Percentiles rank a stretch among this genome's conserved stretches.
Evolutionary conservation across 1,284 basidiomycete genomes (phyloP).

Genomic region (Microbotryum intermedium): DNA sequence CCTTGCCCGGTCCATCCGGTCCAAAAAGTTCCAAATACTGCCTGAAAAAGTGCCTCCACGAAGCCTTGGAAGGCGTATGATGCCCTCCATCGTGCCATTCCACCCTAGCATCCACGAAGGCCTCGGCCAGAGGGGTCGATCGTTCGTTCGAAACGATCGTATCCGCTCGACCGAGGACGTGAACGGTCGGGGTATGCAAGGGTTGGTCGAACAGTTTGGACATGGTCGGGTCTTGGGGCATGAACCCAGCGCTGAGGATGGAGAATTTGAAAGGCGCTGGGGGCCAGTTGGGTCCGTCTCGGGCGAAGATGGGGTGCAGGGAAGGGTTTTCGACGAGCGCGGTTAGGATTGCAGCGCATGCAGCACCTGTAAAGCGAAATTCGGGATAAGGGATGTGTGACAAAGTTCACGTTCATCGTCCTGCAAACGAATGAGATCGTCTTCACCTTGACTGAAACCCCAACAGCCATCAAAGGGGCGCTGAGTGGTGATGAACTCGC

Average conservation of each 20-base stretch:
- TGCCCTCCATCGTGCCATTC: conserved; percentile 75
- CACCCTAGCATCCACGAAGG: conserved; percentile 52
- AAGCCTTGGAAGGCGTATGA: conserved; percentile 63
- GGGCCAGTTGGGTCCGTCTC: conserved; percentile 44
- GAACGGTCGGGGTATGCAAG: conserved; percentile 56
- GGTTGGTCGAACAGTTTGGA: conserved; percentile 44
- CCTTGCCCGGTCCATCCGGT: neutral
- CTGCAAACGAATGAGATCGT: neutral
- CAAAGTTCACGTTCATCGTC: neutral
- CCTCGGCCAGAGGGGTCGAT: conserved; percentile 52
- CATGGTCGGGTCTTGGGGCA: conserved; percentile 47
- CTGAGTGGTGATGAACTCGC: conserved; percentile 41
- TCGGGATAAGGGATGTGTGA: neutral
- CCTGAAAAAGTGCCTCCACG: conserved; percentile 60
- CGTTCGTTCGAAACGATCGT: conserved; percentile 68
- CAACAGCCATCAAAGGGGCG: conserved; percentile 42
- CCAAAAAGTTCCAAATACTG: conserved; percentile 17
- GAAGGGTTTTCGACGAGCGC: conserved; percentile 23
- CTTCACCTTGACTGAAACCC: conserved; percentile 46
- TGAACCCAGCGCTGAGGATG: conserved; percentile 60
- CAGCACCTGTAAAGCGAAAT: conserved; percentile 6
- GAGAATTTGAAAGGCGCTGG: conserved; percentile 36
- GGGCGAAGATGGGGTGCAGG: conserved; percentile 60
- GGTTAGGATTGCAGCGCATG: conserved; percentile 21
- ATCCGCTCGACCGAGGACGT: conserved; percentile 70